Percentiles rank a stretch among this genome's conserved stretches.
phyloP scores from a whole-genome alignment of 2,329 filamentous ascomycete species.

The Dryadomyces quercus-mongolicae region DNA sequence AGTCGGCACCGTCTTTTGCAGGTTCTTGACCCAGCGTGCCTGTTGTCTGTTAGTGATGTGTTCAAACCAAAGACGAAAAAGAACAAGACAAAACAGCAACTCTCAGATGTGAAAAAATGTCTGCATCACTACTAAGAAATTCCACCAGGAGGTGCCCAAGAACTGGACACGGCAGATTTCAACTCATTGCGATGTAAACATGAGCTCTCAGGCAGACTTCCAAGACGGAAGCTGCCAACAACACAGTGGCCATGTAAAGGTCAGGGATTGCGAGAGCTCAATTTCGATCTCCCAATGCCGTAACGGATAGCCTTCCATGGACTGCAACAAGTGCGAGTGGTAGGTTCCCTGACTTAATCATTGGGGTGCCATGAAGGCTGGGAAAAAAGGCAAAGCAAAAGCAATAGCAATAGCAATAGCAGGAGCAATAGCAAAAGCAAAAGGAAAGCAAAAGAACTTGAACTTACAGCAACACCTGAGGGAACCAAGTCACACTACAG shows the following conservation, averaged over 20 bases:
- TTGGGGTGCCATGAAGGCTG: conserved; percentile 37
- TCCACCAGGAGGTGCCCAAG: conserved; percentile 50
- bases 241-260: conserved; percentile 52
- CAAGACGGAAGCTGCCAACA: conserved; percentile 81
- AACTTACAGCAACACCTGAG: conserved; percentile 87
- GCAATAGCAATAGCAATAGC: not conserved
- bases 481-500: conserved; percentile 69
- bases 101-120: conserved; percentile 29
- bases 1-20: conserved; percentile 88
- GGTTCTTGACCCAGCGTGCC: conserved; percentile 82
- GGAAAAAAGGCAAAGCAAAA: conserved; percentile 7
- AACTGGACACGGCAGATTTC: conserved; percentile 59
- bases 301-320: conserved; percentile 91
- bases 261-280: conserved; percentile 55
- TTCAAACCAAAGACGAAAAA: conserved; percentile 14
- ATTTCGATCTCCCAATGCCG: conserved; percentile 89
- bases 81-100: conserved; percentile 13
- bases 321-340: conserved; percentile 35
- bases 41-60: conserved; percentile 27
- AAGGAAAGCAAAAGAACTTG: not conserved
- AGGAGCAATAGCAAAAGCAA: not conserved
- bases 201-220: conserved; percentile 60
- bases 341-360: conserved; percentile 76
- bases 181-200: conserved; percentile 92
- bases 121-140: conserved; percentile 99